Evolutionary conservation across 805 yeast species (phyloP), one percentile per base, ranked within the genome.

Genomic region (Teunomyces stri): DNA sequence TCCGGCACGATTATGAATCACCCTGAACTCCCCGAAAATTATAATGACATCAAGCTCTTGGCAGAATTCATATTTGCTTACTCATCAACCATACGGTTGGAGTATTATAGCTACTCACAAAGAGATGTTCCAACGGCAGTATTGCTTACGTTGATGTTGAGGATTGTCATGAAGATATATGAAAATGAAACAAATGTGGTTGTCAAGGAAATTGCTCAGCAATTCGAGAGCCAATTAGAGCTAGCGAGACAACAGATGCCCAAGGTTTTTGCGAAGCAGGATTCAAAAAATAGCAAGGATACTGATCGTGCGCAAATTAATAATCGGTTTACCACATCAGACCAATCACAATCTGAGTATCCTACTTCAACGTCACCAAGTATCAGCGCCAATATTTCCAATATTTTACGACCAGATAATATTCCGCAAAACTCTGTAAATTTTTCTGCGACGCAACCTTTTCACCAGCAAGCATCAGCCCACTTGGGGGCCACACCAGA

Each of bases 31-130:
- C 55, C 59, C 0, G 72, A 68, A 6, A 51, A 63, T 3, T 43
- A 53, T 18, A 48, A 47, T 22, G 76, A 72, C 49, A 51, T 68
- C 29, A 53, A 61, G 34, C 48, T 71, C 31, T 57, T 72, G 33
- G 58, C 65, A 43, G 64, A 59, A 4, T 30, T 45, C 12, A 52
- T 58, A 4, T 51, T 58, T 38, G 51, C 56, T 38, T 61, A 53
- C 16, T 59, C 31, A 20, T n/a, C 16, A 22, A 5, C 43, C 21
- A 27, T 15, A 3, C 15, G 34, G 11, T 55, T 13, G 54, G 36
- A 12, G 21, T 31, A 31, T n/a, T 31, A 31, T n/a, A 37, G 20
- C 7, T 43, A 28, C 13, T 42, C 42, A 18, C 46, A 43, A 12
- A 31, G 39, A 12, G 52, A 52, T 11, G 25, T 33, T 2, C 44